Evolutionary conservation across 2,329 filamentous ascomycete species (phyloP), one percentile per base, ranked within the genome.

Genomic region (Colletotrichum simmondsii): DNA sequence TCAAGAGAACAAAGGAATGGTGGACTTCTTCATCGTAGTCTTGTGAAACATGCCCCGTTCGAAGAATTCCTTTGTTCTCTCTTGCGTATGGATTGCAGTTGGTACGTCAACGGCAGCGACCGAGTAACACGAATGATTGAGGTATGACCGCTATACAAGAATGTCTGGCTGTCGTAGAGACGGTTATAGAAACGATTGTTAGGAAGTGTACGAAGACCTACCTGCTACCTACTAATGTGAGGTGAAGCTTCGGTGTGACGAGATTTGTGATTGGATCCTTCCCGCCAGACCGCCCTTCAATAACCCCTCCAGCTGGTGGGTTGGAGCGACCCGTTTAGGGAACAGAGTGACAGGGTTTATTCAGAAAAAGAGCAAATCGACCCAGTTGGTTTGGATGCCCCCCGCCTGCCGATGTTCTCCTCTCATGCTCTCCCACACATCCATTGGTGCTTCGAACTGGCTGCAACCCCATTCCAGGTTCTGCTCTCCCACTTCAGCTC

Each of bases 271-370:
- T 73, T 73, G 71, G 71, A 5, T 46, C n/a, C 52, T 7, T 22
- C 35, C 11, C 11, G 46, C 67, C 61, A 73, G 71, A 73, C 66
- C 66, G 66, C 71, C 71, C 71, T 71, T 71, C 30, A 56, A 62
- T 37, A 71, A 65, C 62, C 63, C 60, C 66, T 28, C 54, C 57
- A 35, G 42, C 37, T 24, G 28, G 71, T 70, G 66, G 71, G 57
- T 65, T 64, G 12, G 30, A 11, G 24, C 52, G 60, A 12, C 42
- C 71, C 66, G 66, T 71, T 65, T 73, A 49, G 66, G 71, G 49
- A 73, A 65, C 53, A 60, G 28, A 56, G 56, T 30, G 67, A 26
- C 71, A 56, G 60, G 66, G 66, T 24, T 56, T 24, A 30, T 26
- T 26, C 16, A 67, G 60, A 61, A 73, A 71, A 61, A 71, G 46